Base-by-base conservation (phyloP, 2,329 filamentous ascomycete species). In the Camillea tinctor region DNA sequence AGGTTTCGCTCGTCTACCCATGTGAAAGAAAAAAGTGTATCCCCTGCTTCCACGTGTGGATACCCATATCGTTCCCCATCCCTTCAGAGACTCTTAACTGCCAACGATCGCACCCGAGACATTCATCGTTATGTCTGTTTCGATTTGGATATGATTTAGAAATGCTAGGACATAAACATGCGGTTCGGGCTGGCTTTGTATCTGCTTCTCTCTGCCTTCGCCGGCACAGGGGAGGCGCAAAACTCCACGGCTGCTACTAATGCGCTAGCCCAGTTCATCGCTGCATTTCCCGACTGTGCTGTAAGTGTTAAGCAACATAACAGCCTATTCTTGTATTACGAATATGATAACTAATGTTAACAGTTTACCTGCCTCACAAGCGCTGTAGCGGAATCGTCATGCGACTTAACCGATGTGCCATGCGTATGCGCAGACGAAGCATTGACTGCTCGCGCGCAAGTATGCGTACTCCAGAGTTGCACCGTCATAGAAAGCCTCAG, bases 401-500 rank as follows among this genome's bases (percentile, higher is more conserved):
- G 63, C 50, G 54, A 40, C 23, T 19, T 56, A 22, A 56, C 56
- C 6, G 60, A 64, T 24, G 53, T 59, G 40, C 50, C 40, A 6
- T 64, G 63, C 50, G 60, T 61, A 50, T 64, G 63, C 50, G 52
- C 58, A 3, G 54, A 63, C 55, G n/a, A 48, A 9, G 56, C 40
- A 11, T 52, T 63, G 7, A 44, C 40, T 9, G 13, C 50, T 1
- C 20, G 15, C 2, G 57, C 57, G 7, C 54, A 62, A 50, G 40
- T 20, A 36, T 64, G 63, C 50, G 55, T 62, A 6, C 15, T 59
- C 20, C 19, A 26, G 20, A 56, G 36, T 36, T 64, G 63, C 23
- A 60, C 30, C 36, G 53, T 55, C 22, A 52, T 60, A 50, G 50
- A 62, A 30, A 4, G 48, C 2, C 53, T 58, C 11, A n/a, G 57